Conservation (phyloP, 2,329 filamentous ascomycete species). For the Hymenoscyphus fructigenus region DNA sequence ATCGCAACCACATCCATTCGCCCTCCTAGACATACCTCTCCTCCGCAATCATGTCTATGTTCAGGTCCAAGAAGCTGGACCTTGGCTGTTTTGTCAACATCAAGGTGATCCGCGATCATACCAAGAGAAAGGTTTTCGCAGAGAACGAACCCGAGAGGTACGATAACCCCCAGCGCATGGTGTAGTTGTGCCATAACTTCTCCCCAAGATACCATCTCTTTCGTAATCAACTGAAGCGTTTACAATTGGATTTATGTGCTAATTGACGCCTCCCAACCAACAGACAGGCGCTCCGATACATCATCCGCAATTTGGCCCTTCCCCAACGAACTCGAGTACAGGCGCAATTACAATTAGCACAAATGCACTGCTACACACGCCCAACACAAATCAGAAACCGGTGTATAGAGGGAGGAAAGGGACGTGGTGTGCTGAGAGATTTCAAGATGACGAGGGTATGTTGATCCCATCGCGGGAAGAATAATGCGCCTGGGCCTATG, state of each 20-base stretch:
- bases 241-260: not conserved
- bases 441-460: constrained; percentile 90
- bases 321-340: constrained; percentile 79
- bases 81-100: constrained; percentile 85
- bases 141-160: constrained; percentile 82
- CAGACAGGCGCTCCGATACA: constrained; percentile 90
- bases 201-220: not conserved
- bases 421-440: constrained; percentile 84
- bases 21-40: not conserved
- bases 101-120: constrained; percentile 87
- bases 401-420: constrained; percentile 89
- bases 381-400: constrained; percentile 92
- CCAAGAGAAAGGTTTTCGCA: constrained; percentile 91
- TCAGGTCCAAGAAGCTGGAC: constrained; percentile 86
- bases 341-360: constrained; percentile 86
- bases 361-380: constrained; percentile 96
- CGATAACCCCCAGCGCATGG: not conserved
- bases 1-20: not conserved
- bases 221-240: not conserved
- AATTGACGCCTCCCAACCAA: not conserved
- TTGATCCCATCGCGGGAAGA: constrained; percentile 23
- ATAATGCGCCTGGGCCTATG: not conserved
- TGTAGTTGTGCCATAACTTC: not conserved
- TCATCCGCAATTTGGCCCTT: constrained; percentile 89
- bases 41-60: constrained; percentile 69